Evolutionary conservation across 805 yeast species (phyloP), one percentile per base, ranked within the genome.

Genomic region (Starmerella gropengiesseri): DNA sequence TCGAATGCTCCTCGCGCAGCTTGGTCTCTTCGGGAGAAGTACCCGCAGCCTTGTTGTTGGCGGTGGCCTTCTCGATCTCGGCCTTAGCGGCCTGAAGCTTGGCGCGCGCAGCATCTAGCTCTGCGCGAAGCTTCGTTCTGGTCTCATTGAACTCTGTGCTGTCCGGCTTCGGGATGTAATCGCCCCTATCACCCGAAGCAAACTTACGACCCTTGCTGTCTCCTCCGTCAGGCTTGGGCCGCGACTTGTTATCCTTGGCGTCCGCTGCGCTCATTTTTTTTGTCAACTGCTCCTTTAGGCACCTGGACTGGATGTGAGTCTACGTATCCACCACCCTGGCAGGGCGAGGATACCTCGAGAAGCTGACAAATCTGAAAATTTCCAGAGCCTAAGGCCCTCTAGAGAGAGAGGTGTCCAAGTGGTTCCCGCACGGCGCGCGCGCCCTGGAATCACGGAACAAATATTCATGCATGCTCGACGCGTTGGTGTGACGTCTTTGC

Each of bases 1-100:
- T 66, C 45, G 64, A 65, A 45, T 73, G 64, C 59, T 70, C 66
- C 37, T 64, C 68, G 47, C 66, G 65, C 52, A 69, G 76, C 68
- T 57, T 71, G 68, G 76, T 73, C 58, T 79, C 68, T 42, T 66
- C 63, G 52, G 55, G 56, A 23, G 54, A 48, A 31, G 18, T 34
- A 16, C 22, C 11, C 14, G 37, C 31, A 20, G 25, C 39, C 31
- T 36, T 25, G 25, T 19, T 36, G 5, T 31, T 16, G 5, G 31
- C 16, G 38, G 49, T 43, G 36, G 46, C 45, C 28, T 40, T 30
- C 41, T 58, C 58, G 44, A 57, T 54, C 13, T 37, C 49, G 19
- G 48, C 49, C 28, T 53, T 52, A 20, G 56, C 57, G 47, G 43
- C 38, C 26, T 53, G 53, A 21, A 55, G 48, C 14, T 31, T 52